phyloP scores from a whole-genome alignment of 163 green algal genomes.

The Volvox carteri region DNA sequence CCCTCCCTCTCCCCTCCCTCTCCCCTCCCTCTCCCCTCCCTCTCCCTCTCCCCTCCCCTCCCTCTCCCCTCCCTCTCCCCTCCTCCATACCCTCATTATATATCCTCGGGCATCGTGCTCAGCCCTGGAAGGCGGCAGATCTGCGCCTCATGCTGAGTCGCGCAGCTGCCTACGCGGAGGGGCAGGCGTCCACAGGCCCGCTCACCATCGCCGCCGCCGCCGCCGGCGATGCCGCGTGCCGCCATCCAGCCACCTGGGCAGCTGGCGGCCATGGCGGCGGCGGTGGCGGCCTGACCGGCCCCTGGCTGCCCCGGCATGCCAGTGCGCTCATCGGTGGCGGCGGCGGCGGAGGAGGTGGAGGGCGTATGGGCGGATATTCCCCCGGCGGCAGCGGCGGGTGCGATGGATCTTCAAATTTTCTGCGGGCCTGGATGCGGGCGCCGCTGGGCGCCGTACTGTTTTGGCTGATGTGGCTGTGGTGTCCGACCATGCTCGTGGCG shows the following conservation, averaged over 20 bases:
- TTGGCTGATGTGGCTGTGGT: constrained; percentile 19
- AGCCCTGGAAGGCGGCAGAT: constrained; percentile 40
- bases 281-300: background rate
- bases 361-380: background rate
- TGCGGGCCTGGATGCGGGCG: background rate
- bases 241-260: background rate
- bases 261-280: background rate
- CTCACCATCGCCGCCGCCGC: background rate
- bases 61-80: background rate
- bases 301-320: constrained; percentile 19
- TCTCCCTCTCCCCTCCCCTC: background rate
- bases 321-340: background rate
- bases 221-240: background rate
- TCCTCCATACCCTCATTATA: background rate
- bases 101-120: background rate
- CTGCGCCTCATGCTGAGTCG: constrained; percentile 25
- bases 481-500: constrained; percentile 44
- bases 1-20: background rate
- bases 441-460: background rate
- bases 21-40: background rate
- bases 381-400: background rate
- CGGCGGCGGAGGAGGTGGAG: no score
- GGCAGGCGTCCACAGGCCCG: background rate
- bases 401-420: background rate
- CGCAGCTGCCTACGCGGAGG: constrained; percentile 35